Conservation (phyloP, 805 yeast genomes). For the Myxozyma nipponensis region DNA sequence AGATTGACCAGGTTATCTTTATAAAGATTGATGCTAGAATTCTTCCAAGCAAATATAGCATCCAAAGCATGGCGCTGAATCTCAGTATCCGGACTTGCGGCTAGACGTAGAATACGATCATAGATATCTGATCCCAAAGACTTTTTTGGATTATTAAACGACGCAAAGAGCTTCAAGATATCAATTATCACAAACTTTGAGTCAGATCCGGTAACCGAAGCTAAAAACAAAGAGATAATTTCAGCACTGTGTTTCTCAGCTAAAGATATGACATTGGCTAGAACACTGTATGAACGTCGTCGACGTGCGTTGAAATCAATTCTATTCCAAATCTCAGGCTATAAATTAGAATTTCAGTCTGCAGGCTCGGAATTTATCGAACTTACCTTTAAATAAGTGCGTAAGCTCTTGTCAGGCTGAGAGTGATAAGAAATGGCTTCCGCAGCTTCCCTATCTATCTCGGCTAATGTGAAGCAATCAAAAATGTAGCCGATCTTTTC, state of each 20-base stretch:
- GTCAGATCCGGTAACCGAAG: conserved; percentile 25
- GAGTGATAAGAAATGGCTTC: background rate
- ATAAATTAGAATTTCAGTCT: too few species aligned
- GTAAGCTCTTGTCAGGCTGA: too few species aligned
- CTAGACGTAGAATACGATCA: conserved; percentile 48
- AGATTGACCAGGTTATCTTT: conserved; percentile 67
- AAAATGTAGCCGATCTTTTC: background rate
- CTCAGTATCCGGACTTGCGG: conserved; percentile 58
- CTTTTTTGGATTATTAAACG: conserved; percentile 60
- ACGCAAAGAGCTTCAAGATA: conserved; percentile 58
- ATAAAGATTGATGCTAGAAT: conserved; percentile 58
- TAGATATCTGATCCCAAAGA: conserved; percentile 52
- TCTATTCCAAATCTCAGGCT: background rate
- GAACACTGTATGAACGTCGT: conserved; percentile 44
- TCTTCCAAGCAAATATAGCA: conserved; percentile 62
- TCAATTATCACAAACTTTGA: conserved; percentile 25
- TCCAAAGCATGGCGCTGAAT: conserved; percentile 71
- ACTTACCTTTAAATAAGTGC: too few species aligned
- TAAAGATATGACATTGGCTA: conserved; percentile 56
- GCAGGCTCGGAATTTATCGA: too few species aligned
- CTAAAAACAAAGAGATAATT: conserved; percentile 57
- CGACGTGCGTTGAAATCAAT: conserved; percentile 8
- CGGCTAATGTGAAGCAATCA: background rate
- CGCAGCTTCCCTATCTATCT: background rate
- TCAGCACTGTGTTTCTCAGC: conserved; percentile 62